Percentiles rank a stretch among this genome's conserved stretches.
Evolutionary conservation across 2,329 filamentous ascomycete species (phyloP).

Genomic region (Didymella exigua): DNA sequence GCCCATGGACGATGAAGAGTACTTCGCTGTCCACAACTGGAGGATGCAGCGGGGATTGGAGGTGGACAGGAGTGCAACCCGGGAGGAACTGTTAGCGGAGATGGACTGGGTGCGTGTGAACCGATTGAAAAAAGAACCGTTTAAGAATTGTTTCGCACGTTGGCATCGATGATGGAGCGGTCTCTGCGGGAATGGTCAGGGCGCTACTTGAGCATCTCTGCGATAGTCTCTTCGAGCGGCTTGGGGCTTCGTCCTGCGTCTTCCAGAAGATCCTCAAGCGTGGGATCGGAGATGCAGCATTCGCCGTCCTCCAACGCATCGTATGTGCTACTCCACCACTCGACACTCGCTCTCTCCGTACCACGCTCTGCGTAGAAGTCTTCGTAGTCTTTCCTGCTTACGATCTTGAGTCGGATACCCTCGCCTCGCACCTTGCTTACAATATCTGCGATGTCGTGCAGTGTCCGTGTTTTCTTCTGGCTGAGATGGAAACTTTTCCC

Average conservation of each 20-base stretch:
- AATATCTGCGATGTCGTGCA: constrained; percentile 40
- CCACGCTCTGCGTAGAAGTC: constrained; percentile 47
- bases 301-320: constrained; percentile 52
- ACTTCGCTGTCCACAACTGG: no score
- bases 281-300: constrained; percentile 51
- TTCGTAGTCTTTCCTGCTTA: constrained; percentile 49
- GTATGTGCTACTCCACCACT: constrained; percentile 56
- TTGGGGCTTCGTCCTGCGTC: constrained; percentile 45
- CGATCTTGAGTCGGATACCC: constrained; percentile 45
- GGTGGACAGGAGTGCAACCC: neutral
- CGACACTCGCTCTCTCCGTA: constrained; percentile 46
- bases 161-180: no score
- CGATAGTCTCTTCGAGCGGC: constrained; percentile 48
- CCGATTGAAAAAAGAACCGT: no score
- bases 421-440: constrained; percentile 35
- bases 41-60: no score
- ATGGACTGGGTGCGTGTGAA: neutral
- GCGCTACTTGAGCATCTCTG: constrained; percentile 48
- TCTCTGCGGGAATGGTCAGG: no score
- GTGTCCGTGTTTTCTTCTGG: constrained; percentile 32
- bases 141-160: no score
- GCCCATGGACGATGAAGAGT: no score
- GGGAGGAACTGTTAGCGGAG: neutral
- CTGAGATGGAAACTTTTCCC: constrained; percentile 50
- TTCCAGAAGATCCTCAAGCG: constrained; percentile 48